Evolutionary conservation across 352 stramenopile species (phyloP).

Genomic region (Phytopythium ostracodes): DNA sequence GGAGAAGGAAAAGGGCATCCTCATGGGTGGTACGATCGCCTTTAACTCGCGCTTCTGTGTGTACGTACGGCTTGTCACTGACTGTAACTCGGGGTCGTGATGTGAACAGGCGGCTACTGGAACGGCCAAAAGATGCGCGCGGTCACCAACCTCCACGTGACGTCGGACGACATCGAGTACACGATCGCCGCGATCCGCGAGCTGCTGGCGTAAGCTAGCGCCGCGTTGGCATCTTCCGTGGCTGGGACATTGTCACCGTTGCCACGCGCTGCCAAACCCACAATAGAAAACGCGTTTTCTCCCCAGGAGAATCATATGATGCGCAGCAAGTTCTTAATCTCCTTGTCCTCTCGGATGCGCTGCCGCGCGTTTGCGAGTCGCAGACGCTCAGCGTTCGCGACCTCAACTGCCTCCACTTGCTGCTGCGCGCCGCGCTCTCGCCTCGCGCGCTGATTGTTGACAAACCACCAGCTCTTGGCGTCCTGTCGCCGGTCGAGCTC

Average conservation of each 20-base stretch:
- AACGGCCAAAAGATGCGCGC: conserved; percentile 56
- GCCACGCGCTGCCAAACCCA: background rate
- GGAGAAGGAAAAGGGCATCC: conserved; percentile 60
- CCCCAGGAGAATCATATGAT: conserved; percentile 31
- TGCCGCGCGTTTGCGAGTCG: conserved; percentile 24
- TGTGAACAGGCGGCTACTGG: conserved; percentile 41
- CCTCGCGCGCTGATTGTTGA: conserved; percentile 50
- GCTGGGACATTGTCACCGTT: background rate
- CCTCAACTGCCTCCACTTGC: conserved; percentile 16
- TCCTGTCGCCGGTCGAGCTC: conserved; percentile 37
- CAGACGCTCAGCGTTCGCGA: conserved; percentile 18
- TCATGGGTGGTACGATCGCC: conserved; percentile 30
- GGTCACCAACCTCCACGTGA: conserved; percentile 77
- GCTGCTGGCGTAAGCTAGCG: conserved; percentile 34
- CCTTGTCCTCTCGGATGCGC: conserved; percentile 56
- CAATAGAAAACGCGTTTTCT: conserved; percentile 1
- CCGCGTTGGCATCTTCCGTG: background rate
- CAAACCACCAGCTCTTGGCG: conserved; percentile 68
- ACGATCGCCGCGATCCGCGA: conserved; percentile 46
- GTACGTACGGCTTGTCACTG: background rate
- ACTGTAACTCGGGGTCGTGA: background rate
- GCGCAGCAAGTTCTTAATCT: conserved; percentile 63
- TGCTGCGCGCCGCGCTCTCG: conserved; percentile 19
- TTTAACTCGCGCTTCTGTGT: background rate
- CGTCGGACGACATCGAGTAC: conserved; percentile 58